Percentiles rank a stretch among this genome's conserved stretches.
Evolutionary conservation across 768 basidiomycete species (phyloP).

Genomic region (Panaeolus papilionaceus): DNA sequence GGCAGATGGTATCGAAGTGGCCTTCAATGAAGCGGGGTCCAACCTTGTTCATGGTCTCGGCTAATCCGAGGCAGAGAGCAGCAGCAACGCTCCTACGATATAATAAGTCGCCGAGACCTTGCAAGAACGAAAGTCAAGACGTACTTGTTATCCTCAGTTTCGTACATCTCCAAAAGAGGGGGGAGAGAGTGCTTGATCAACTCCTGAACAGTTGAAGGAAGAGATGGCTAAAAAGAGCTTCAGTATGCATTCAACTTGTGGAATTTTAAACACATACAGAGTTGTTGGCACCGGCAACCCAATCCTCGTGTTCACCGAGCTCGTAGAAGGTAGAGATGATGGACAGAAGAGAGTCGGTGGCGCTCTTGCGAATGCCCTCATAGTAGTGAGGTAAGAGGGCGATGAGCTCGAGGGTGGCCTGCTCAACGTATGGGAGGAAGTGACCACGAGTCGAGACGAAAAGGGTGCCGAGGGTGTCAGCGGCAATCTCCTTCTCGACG

Average conservation of each 20-base stretch:
- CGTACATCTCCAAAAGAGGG: slow-evolving; percentile 86
- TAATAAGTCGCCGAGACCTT: slow-evolving; percentile 14
- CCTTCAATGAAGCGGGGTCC: slow-evolving; percentile 86
- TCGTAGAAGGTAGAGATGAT: slow-evolving; percentile 93
- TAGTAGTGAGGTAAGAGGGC: slow-evolving; percentile 89
- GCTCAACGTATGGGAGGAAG: slow-evolving; percentile 93
- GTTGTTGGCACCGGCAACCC: slow-evolving; percentile 70
- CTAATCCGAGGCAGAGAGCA: slow-evolving; percentile 84
- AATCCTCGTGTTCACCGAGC: slow-evolving; percentile 80
- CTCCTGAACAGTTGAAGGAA: slow-evolving; percentile 76
- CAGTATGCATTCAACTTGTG: background rate
- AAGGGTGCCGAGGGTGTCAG: slow-evolving; percentile 92
- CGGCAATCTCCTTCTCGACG: slow-evolving; percentile 99
- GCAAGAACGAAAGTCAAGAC: slow-evolving; percentile 39
- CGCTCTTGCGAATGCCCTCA: slow-evolving; percentile 95
- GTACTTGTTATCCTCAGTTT: slow-evolving; percentile 96
- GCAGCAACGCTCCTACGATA: slow-evolving; percentile 81
- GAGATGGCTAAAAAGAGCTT: slow-evolving; percentile 34
- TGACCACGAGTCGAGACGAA: slow-evolving; percentile 82
- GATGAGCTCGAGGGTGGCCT: slow-evolving; percentile 79
- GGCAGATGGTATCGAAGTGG: slow-evolving; percentile 78
- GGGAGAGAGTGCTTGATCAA: slow-evolving; percentile 78
- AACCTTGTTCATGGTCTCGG: slow-evolving; percentile 91
- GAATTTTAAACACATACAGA: slow-evolving; percentile 51
- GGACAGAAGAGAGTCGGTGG: slow-evolving; percentile 86